Evolutionary conservation across 2,329 filamentous ascomycete genomes (phyloP), one percentile per base, ranked within the genome.

Genomic region (Nemania serpens): DNA sequence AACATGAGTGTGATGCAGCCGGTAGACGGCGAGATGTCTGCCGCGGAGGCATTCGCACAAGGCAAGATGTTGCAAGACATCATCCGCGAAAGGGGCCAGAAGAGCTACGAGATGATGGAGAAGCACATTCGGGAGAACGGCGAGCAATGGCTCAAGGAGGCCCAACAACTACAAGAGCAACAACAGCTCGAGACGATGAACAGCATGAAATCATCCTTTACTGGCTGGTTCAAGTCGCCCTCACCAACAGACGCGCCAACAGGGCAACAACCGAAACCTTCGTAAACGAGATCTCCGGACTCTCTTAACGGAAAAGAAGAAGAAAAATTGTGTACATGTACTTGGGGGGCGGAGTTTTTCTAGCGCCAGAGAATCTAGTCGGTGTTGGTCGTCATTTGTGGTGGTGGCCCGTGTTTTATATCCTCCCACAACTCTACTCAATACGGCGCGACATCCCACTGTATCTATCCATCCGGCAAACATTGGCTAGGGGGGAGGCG

Each of bases 1-100:
- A 84, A 83, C 69, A 85, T 87, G 83, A 87, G 78, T 73, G 81
- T 84, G 71, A 84, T 84, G 78, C 82, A 84, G 58, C 73, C 77
- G 1, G 77, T 78, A 2, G 88, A 90, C 50, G 88, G 91, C 51
- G 89, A 93, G 73, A 82, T 86, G 65, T 87, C 84, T 68, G 83
- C 90, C 1, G 83, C 84, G 2, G 91, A 96, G 74, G 92, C 91
- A 12, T 86, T 95, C 63, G 88, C 90, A 2, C 88, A 97, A 76
- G 95, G 94, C 70, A 99, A 98, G 85, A 97, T 98, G 91, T 81
- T 97, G 67, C 93, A 93, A 77, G 95, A 99, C 73, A 88, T 96
- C 75, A 93, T 95, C 52, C 88, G 95, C 51, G 95, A 99, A 79
- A 86, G 93, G 51, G 95, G 95, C 36, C 91, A 93, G 78, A 89